Percentiles rank a stretch among this genome's conserved stretches.
phyloP scores from a whole-genome alignment of 1,284 basidiomycete genomes.

The Tilletia caries region DNA sequence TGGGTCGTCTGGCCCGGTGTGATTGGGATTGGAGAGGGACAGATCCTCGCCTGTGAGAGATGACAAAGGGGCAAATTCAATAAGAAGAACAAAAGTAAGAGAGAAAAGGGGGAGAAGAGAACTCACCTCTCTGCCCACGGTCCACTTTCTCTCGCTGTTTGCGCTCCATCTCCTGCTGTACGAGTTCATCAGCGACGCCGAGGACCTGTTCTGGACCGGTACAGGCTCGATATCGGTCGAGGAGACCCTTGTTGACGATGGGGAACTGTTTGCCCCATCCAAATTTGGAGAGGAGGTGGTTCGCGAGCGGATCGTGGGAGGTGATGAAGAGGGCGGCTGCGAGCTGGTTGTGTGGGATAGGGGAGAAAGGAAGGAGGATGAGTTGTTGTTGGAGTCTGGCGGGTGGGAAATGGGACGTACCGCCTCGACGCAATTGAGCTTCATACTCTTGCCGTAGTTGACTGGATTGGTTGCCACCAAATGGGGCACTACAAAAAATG shows the following conservation, averaged over 20 bases:
- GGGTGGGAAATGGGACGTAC: neutral
- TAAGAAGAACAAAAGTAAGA: neutral
- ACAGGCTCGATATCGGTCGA: conserved; percentile 34
- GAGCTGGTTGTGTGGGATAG: too few species aligned
- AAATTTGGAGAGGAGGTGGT: conserved; percentile 43
- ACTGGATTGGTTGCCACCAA: conserved; percentile 51
- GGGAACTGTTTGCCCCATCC: conserved; percentile 47
- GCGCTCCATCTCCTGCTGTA: conserved; percentile 33
- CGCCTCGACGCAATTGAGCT: conserved; percentile 52
- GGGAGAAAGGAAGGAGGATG: neutral
- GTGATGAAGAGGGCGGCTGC: conserved; percentile 46
- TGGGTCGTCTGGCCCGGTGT: neutral
- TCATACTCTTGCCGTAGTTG: conserved; percentile 50
- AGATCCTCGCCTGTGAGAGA: conserved; percentile 11
- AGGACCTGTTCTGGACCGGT: conserved; percentile 29
- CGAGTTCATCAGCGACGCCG: conserved; percentile 32
- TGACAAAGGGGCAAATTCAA: neutral
- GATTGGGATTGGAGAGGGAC: conserved; percentile 7
- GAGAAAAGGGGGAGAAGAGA: too few species aligned
- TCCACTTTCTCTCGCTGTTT: conserved; percentile 12
- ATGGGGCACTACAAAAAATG: conserved; percentile 27
- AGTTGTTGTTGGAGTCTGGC: too few species aligned
- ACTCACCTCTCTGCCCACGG: neutral
- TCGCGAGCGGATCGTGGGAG: conserved; percentile 32
- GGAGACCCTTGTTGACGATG: conserved; percentile 36